Evolutionary conservation across 495 filamentous ascomycete genomes (phyloP).

Genomic region (Xylaria intraflava): DNA sequence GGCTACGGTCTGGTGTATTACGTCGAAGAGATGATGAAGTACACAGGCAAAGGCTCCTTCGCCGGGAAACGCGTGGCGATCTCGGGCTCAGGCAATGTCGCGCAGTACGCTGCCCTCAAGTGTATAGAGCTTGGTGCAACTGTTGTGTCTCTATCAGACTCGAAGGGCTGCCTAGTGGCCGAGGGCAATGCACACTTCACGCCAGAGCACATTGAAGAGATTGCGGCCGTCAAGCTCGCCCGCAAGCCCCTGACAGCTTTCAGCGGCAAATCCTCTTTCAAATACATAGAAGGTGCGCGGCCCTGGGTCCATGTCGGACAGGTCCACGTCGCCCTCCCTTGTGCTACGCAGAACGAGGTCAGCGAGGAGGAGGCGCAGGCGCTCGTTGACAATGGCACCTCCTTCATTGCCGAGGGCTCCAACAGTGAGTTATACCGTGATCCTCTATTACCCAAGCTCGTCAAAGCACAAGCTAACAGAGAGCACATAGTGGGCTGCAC

Average conservation of each 20-base stretch:
- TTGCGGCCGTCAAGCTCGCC: constrained; percentile 78
- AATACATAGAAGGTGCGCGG: constrained; percentile 80
- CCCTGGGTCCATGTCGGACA: constrained; percentile 86
- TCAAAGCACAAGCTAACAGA: neutral
- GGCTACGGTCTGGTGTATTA: constrained; percentile 98
- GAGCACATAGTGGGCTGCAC: constrained; percentile 71
- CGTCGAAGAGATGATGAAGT: constrained; percentile 90
- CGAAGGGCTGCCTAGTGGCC: constrained; percentile 74
- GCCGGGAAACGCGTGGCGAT: constrained; percentile 89
- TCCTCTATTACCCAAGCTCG: neutral
- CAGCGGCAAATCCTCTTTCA: constrained; percentile 54
- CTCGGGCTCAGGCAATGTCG: constrained; percentile 96
- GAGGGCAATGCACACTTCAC: constrained; percentile 60
- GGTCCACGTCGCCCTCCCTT: constrained; percentile 88
- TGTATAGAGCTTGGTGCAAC: constrained; percentile 91
- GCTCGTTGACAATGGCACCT: constrained; percentile 66
- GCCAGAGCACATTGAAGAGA: constrained; percentile 65
- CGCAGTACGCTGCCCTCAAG: constrained; percentile 96
- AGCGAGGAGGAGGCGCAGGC: constrained; percentile 78
- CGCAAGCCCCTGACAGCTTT: constrained; percentile 70
- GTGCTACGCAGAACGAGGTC: constrained; percentile 96
- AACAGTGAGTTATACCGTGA: constrained; percentile 49
- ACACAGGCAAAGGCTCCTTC: constrained; percentile 83
- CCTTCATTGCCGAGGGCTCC: constrained; percentile 92
- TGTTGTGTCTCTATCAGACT: constrained; percentile 91